These are phyloP conservation scores for Acacia acuminata DNA, from an alignment of 306 rosid species.

Conservation along the genomic window DNA sequence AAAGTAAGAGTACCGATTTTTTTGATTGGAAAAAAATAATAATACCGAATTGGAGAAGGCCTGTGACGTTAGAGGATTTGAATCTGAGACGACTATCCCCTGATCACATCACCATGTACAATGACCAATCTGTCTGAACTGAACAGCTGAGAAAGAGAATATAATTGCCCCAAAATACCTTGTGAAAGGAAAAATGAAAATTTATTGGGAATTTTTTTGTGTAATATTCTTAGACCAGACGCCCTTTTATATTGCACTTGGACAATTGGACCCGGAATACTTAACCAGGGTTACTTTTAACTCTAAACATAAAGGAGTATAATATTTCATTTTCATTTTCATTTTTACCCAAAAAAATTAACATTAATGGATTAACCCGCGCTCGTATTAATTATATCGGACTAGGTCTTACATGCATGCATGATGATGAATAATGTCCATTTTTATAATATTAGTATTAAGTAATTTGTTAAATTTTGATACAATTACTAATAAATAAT, in stretches of 20 bases:
- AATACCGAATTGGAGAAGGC: slow-evolving; percentile 34
- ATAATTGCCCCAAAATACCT: slow-evolving; percentile 33
- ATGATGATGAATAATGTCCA: too few species aligned
- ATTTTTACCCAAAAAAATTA: too few species aligned
- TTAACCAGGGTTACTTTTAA: slow-evolving; percentile 49
- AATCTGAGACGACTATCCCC: slow-evolving; percentile 54
- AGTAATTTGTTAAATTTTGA: background rate
- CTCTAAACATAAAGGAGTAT: background rate
- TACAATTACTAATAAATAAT: background rate
- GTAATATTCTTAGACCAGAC: slow-evolving; percentile 15
- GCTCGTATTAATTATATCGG: background rate
- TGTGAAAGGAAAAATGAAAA: slow-evolving; percentile 7
- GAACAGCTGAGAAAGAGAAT: slow-evolving; percentile 41
- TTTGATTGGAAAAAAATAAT: background rate
- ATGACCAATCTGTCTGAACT: slow-evolving; percentile 50
- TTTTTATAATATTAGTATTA: too few species aligned
- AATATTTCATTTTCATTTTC: too few species aligned
- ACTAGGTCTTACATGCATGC: background rate
- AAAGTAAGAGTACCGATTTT: slow-evolving; percentile 16
- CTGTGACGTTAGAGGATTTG: slow-evolving; percentile 45
- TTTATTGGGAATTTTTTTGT: background rate
- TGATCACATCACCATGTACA: slow-evolving; percentile 55
- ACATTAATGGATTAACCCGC: background rate
- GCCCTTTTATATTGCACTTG: background rate
- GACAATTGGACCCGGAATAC: background rate